Evolutionary conservation across 305 asterid species (phyloP).

Genomic region (Fraxinus ornus): DNA sequence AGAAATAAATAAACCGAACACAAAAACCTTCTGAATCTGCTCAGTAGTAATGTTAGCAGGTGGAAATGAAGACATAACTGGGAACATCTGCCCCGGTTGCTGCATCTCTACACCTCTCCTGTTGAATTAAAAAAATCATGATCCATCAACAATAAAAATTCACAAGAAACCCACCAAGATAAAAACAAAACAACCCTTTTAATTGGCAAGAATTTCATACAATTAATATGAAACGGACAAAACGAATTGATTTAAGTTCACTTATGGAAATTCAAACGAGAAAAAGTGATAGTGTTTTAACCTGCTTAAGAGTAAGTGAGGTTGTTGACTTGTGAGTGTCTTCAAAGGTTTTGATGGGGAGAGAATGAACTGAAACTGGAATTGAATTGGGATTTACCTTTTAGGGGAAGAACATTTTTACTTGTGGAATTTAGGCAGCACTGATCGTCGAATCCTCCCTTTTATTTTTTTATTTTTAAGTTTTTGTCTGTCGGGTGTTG

Average conservation of each 20-base stretch:
- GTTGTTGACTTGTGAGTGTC: slow-evolving; percentile 11
- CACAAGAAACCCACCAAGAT: slow-evolving; percentile 6
- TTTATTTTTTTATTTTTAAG: too few relatives aligned
- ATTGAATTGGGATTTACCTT: background rate
- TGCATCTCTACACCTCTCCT: slow-evolving; percentile 55
- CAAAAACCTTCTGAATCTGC: slow-evolving; percentile 84
- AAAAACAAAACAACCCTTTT: slow-evolving; percentile 21
- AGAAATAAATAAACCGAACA: background rate
- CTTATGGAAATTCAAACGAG: background rate
- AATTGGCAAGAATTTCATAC: slow-evolving; percentile 15
- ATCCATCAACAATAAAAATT: slow-evolving; percentile 18
- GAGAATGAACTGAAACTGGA: background rate
- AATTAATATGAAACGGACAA: background rate
- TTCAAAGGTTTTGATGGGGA: background rate
- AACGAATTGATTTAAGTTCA: background rate
- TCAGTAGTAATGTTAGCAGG: slow-evolving; percentile 77
- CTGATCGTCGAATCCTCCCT: background rate
- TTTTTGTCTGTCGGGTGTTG: background rate
- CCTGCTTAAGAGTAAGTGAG: slow-evolving; percentile 13
- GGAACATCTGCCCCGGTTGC: slow-evolving; percentile 69
- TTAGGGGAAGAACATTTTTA: background rate
- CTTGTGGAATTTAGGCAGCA: background rate
- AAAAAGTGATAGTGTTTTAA: background rate
- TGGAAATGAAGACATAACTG: slow-evolving; percentile 70
- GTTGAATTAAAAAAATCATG: slow-evolving; percentile 16